Evolutionary conservation across 2,329 filamentous ascomycete genomes (phyloP).

Genomic region (Phaeosphaeria sp.): DNA sequence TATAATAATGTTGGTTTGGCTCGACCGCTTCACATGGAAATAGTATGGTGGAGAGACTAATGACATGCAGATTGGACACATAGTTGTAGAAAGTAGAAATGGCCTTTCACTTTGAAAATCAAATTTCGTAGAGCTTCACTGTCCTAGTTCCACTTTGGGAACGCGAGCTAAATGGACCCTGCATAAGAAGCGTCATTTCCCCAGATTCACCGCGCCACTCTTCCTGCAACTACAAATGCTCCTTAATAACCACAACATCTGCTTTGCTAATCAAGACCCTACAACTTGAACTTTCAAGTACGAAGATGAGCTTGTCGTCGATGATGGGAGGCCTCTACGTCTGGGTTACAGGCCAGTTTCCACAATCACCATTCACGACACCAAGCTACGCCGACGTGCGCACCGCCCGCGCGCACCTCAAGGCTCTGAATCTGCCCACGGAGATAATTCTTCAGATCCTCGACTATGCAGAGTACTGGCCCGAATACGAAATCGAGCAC

Average conservation of each 20-base stretch:
- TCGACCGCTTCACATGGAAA: too few species aligned
- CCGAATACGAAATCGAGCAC: constrained; percentile 4
- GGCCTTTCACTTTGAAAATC: too few species aligned
- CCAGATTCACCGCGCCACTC: background rate
- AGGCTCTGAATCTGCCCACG: constrained; percentile 30
- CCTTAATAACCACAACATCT: background rate
- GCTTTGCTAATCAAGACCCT: background rate
- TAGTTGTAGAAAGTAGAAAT: too few species aligned
- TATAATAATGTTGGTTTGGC: too few species aligned
- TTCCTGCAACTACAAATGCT: background rate
- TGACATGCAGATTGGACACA: too few species aligned
- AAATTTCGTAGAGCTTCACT: too few species aligned
- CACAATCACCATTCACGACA: background rate
- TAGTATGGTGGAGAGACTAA: too few species aligned
- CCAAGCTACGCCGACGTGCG: constrained; percentile 34
- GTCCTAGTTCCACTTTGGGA: background rate
- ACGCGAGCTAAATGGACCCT: background rate
- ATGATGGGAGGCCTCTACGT: constrained; percentile 3
- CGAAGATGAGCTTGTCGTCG: constrained; percentile 5
- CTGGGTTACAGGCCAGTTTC: constrained; percentile 1
- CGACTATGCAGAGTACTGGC: constrained; percentile 37
- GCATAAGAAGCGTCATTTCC: background rate
- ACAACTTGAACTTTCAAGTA: background rate
- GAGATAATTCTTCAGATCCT: constrained; percentile 41
- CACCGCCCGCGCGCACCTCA: constrained; percentile 29